Base-by-base conservation (phyloP, 1,139 yeast species). In the Candida albicans region DNA sequence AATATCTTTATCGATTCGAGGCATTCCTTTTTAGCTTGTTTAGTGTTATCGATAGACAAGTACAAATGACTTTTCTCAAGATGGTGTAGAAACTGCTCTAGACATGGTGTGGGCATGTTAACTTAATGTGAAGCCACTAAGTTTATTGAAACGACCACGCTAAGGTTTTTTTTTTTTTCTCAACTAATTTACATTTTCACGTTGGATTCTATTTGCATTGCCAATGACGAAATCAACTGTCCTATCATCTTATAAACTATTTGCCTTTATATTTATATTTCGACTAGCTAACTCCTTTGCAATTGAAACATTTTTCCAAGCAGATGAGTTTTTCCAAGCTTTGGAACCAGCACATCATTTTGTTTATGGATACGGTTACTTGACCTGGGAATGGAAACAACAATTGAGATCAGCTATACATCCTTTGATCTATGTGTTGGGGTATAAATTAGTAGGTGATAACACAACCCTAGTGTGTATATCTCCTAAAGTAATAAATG, bases 241-340 rank as follows among this genome's bases (percentile, higher is more conserved):
- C 26, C 42, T 29, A 39, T 39, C 42, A 5, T 33, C 41, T 13
- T 11, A 25, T 4, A 33, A 40, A 25, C 22, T 51, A 33, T 44
- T 50, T 26, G n/a, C 34, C 8, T 15, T 43, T 8, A 46, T 53
- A 8, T 48, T 51, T 31, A 3, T 38, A n/a, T 34, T 53, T 25
- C 40, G 56, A 30, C 50, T 85, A 4, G 31, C 80, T 54, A 90
- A 90, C 62, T 77, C 95, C 0, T 60, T 87, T 24, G 61, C 81
- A 0, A 76, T 81, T 5, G 62, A 62, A 46, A 89, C 98, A 0
- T 95, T 82, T 59, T 93, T 93, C 66, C 99, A 95, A 62, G 95
- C 99, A 0, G 99, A 95, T 62, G 99, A 95, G 62, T 95, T 75
- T 66, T 95, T 85, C 81, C 99, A 95, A 64, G 74, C 93, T 0